Percentiles rank a stretch among this genome's conserved stretches.
Evolutionary conservation across 257 asterid genomes (phyloP).

Genomic region (Handroanthus guayacan): DNA sequence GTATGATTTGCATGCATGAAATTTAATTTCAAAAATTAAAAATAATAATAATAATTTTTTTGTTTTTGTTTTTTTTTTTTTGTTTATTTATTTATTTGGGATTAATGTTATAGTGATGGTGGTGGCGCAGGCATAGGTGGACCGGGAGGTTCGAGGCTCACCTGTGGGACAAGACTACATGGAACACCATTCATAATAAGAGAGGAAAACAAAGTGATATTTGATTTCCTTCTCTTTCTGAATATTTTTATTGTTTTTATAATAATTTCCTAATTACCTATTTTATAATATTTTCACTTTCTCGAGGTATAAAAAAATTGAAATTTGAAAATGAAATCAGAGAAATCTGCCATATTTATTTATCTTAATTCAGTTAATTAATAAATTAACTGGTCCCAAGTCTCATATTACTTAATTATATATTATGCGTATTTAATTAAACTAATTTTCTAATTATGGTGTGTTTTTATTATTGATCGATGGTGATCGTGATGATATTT

Average conservation of each 20-base stretch:
- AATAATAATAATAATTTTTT: not conserved
- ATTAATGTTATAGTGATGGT: not conserved
- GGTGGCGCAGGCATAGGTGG: constrained; percentile 78
- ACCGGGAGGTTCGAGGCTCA: constrained; percentile 92
- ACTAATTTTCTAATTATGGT: constrained; percentile 46
- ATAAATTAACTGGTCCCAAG: constrained; percentile 23
- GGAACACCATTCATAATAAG: constrained; percentile 83
- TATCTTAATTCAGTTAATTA: constrained; percentile 22
- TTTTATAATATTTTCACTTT: not conserved
- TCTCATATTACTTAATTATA: not conserved
- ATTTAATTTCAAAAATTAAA: not conserved
- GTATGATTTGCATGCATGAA: constrained; percentile 66
- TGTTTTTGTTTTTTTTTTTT: too few relatives aligned
- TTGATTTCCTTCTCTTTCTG: not conserved
- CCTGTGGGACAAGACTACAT: constrained; percentile 83
- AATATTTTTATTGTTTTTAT: not conserved
- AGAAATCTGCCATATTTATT: constrained; percentile 67
- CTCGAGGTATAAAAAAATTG: not conserved
- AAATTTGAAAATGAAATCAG: constrained; percentile 30
- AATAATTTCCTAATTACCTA: not conserved
- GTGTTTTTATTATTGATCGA: constrained; percentile 46
- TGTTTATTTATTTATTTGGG: too few relatives aligned
- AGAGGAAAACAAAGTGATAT: constrained; percentile 81
- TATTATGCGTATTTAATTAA: constrained; percentile 21
- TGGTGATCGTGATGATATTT: constrained; percentile 58